Evolutionary conservation across 1,139 yeast species (phyloP), one percentile per base, ranked within the genome.

Genomic region (Lodderomyces theae): DNA sequence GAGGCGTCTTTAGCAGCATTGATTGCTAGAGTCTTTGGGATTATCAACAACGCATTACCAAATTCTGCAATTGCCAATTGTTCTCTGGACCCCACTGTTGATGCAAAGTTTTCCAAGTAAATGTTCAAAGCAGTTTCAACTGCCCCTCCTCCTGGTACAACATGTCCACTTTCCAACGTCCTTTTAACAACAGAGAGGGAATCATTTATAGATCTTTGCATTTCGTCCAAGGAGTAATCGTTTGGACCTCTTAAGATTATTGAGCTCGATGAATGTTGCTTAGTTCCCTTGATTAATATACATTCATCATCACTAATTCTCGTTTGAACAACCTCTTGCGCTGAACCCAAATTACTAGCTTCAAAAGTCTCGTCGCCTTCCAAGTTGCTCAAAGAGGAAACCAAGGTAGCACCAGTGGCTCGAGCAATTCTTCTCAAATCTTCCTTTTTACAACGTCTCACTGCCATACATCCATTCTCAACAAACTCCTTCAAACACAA

Each of bases 131-230:
- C 97, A 36, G 96, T 77, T 69, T 94, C 99, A 37, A 92, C 98
- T 17, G 97, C 96, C 48, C 99, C 99, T 49, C 98, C 99, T 44
- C 99, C 99, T 36, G 98, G 97, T 8, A 94, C 98, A 43, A 94
- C 94, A 51, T 78, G 69, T 12, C 97, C 97, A 57, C 94, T 82
- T 66, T 94, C 99, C 52, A 94, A 77, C 13, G 98, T 89, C 62
- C 98, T 82, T 71, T 94, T 94, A 36, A 94, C 96, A 30, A 92
- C 98, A 36, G 90, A 83, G 52, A 94, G 74, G 1, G 98, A 87
- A 63, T 94, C 99, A 58, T 89, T 97, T 45, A 94, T 66, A 2
- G 96, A 87, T 64, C 99, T 80, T 69, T 94, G 97, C 97, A 94
- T 92, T 70, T 94, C 99, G 64, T 94, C 99, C 51, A 94, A 75